Evolutionary conservation across 345 rosid species (phyloP), one percentile per base, ranked within the genome.

Genomic region (Euphorbia peplus): DNA sequence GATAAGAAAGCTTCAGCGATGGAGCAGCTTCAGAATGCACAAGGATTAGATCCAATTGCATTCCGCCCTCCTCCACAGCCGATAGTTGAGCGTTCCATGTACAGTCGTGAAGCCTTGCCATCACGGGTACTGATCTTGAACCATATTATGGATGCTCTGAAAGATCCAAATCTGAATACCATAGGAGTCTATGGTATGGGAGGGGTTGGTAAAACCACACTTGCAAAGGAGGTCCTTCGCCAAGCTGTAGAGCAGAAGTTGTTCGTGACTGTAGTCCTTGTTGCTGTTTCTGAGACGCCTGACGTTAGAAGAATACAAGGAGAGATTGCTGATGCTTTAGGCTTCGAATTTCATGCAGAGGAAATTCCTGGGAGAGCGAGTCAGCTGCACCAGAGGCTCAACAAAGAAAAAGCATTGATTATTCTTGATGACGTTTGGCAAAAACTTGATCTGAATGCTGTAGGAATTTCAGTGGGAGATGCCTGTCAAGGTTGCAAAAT

Each of bases 351-450:
- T 32, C 4, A 32, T 32, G 37, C 6, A 2, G 37, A 32, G 37
- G 37, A 6, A 32, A 3, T 32, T 6, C 3, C 37, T 2, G 37
- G 37, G 6, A 32, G 70, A 48, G 70, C 70, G 24, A 11, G 16
- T 13, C 18, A 5, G 11, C 29, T 67, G 2, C 29, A 10, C 35
- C 12, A 37, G 11, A 51, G 50, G n/a, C 11, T 67, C 32, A 30
- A 67, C 24, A 41, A 39, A 14, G 4, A n/a, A 4, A 54, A 22
- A 48, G 24, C 19, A 22, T 52, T 67, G 14, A 9, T 67, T 1
- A 67, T 55, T 35, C 61, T 67, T 19, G 62, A 67, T 52, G 42
- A 67, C 22, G 19, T 67, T 54, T 55, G 62, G 62, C 32, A 54
- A 2, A 26, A 10, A 6, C 37, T 32, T 32, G 37, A 32, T 32